Evolutionary conservation across 345 rosid genomes (phyloP), one percentile per base, ranked within the genome.

Genomic region (Pseudoturritis turrita): DNA sequence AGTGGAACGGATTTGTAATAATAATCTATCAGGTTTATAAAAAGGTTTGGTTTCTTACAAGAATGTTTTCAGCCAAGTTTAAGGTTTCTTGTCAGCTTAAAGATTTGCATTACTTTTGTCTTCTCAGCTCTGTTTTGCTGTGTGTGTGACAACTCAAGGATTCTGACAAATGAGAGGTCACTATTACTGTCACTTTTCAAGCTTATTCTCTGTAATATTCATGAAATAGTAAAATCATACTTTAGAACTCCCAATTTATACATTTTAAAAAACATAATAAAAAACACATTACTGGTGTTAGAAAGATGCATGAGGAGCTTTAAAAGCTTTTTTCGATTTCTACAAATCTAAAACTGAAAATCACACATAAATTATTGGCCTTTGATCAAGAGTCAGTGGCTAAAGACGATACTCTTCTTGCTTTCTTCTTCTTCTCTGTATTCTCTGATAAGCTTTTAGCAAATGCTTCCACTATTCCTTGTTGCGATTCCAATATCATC

Each of bases 401-500:
- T 47, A 45, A n/a, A 0, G 74, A 45, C 12, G 57, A 46, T 6
- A 55, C 52, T 44, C 60, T 57, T 58, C 55, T 45, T 0, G 49
- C 56, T 73, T 79, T 81, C 69, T 80, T 81, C 73, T 81, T 81
- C 75, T 76, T 83, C 82, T 26, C 61, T 6, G 6, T n/a, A 66
- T 70, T 13, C 2, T 89, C 95, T 0, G 88, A 75, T 37, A 86
- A 79, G 3, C 83, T 87, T 70, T 83, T 86, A 0, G 95, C 86
- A 70, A 94, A 91, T 0, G 96, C 83, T 56, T 89, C 95, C 35
- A 91, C 85, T 21, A 91, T 84, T 65, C 87, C 74, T 73, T 91
- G 95, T 70, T 94, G 98, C 0, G 96, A 91, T 31, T 91, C 92
- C 70, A 94, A 62, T 47, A 94, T 80, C 98, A 94, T 88, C 80